These are phyloP conservation scores for Chloranthus sessilifolius DNA, from an alignment of 164 flowering plant species.

Conservation along the genomic window DNA sequence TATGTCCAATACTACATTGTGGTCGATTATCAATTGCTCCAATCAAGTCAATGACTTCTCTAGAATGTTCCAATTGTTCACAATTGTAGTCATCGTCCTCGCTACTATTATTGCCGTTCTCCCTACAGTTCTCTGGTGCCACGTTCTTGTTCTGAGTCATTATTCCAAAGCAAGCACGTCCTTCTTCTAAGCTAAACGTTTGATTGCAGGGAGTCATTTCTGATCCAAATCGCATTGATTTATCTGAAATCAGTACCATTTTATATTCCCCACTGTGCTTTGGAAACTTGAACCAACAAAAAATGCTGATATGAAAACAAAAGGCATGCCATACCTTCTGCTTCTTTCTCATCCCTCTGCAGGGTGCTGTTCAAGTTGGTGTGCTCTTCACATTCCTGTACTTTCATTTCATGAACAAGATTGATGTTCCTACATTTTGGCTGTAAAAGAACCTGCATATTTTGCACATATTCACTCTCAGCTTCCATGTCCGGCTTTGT, in stretches of 20 bases:
- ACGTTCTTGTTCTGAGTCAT: not conserved
- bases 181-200: slow-evolving; percentile 8
- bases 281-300: not conserved
- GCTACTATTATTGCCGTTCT: not conserved
- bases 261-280: not conserved
- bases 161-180: not conserved
- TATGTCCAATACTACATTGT: slow-evolving; percentile 4
- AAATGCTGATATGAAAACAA: not conserved
- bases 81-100: slow-evolving; percentile 16
- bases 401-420: not conserved
- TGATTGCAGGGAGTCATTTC: slow-evolving; percentile 8
- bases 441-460: slow-evolving; percentile 27
- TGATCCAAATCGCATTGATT: slow-evolving; percentile 9
- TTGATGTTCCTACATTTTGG: slow-evolving; percentile 15
- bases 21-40: slow-evolving; percentile 47
- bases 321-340: slow-evolving; percentile 3
- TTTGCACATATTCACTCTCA: slow-evolving; percentile 39
- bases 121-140: not conserved
- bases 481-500: slow-evolving; percentile 65
- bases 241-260: not conserved
- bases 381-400: not conserved
- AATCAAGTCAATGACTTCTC: slow-evolving; percentile 74
- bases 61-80: slow-evolving; percentile 24
- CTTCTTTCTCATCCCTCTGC: not conserved
- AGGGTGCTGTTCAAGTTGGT: not conserved